phyloP scores from a whole-genome alignment of 2,329 filamentous ascomycete genomes.

The Aspergillus transmontanensis region DNA sequence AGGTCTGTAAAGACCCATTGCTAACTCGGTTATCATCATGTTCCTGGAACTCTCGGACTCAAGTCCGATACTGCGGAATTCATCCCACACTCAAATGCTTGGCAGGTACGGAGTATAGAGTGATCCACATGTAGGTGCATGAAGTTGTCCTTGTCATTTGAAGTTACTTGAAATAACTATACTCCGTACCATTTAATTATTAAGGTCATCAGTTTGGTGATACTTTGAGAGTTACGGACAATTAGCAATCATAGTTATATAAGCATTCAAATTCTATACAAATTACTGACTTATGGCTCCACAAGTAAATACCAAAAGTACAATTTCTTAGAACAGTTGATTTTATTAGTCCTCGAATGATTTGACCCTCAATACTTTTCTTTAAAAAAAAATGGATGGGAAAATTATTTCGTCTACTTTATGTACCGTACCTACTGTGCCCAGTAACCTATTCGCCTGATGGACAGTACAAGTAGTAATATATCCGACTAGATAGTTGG shows the following conservation, averaged over 20 bases:
- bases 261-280: no score
- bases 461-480: neutral
- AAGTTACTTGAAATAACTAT: neutral
- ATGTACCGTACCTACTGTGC: no score
- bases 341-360: neutral
- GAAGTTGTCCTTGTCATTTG: neutral
- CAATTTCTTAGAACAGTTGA: neutral
- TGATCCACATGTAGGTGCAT: neutral
- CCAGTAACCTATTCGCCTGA: no score
- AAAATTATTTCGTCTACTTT: no score
- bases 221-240: neutral
- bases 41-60: neutral
- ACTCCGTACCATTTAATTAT: neutral
- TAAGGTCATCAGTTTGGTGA: neutral
- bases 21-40: conserved; percentile 1
- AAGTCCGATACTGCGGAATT: neutral
- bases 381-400: no score
- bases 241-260: no score
- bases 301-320: neutral
- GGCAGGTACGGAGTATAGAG: neutral
- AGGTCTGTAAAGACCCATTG: neutral
- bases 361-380: neutral
- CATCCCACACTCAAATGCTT: neutral
- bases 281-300: neutral
- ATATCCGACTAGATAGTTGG: conserved; percentile 15